Conservation (phyloP, 805 yeast species). For the Pichia insulana region DNA sequence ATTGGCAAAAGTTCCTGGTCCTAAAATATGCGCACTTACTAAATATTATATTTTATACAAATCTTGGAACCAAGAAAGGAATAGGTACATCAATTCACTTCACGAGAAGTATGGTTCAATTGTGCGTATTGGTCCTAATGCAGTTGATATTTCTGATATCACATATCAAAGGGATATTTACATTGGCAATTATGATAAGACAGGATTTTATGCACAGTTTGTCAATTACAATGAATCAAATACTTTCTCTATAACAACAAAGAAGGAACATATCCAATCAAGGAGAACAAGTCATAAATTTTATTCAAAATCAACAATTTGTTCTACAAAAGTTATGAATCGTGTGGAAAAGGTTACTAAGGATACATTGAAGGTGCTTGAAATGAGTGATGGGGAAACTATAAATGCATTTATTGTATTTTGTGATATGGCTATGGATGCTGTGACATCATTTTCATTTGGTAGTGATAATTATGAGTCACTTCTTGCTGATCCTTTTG, state of each 20-base stretch:
- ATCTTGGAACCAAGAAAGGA: constrained; percentile 42
- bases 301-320: constrained; percentile 37
- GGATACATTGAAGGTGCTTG: constrained; percentile 21
- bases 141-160: constrained; percentile 47
- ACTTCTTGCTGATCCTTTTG: constrained; percentile 31
- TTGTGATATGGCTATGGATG: constrained; percentile 67
- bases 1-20: constrained; percentile 49
- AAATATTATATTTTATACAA: constrained; percentile 32
- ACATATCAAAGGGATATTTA: constrained; percentile 48
- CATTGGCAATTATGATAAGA: constrained; percentile 46
- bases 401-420: constrained; percentile 55
- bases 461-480: constrained; percentile 42
- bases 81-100: constrained; percentile 37
- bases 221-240: constrained; percentile 48
- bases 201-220: constrained; percentile 51
- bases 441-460: constrained; percentile 50
- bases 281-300: constrained; percentile 33
- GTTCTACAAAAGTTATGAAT: constrained; percentile 24
- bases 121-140: constrained; percentile 52
- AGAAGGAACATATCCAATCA: constrained; percentile 37
- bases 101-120: constrained; percentile 55
- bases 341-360: constrained; percentile 29
- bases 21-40: constrained; percentile 40
- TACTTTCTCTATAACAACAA: constrained; percentile 48
- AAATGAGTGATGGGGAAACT: constrained; percentile 18